phyloP scores from a whole-genome alignment of 768 basidiomycete species.

The Hygrophorus russula region DNA sequence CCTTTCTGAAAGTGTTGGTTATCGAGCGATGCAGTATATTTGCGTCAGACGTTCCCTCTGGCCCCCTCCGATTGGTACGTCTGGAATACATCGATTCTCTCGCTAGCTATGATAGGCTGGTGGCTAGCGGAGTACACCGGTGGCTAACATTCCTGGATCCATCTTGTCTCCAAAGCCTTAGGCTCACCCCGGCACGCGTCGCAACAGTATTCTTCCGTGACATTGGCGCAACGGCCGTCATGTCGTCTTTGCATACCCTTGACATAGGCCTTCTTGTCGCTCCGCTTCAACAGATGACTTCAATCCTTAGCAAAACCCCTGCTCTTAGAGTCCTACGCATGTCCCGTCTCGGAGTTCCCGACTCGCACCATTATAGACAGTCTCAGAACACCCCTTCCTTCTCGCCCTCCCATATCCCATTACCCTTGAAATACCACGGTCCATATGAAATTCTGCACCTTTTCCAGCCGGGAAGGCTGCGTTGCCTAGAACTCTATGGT shows the following conservation, averaged over 20 bases:
- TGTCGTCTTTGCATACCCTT: not conserved
- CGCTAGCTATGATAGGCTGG: not conserved
- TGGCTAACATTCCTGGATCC: not conserved
- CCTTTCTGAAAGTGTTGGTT: not conserved
- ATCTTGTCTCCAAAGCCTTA: not conserved
- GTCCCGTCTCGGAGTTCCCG: not conserved
- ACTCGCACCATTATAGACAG: not conserved
- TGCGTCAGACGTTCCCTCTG: not conserved
- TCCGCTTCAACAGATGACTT: not conserved
- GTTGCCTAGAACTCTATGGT: too few species aligned
- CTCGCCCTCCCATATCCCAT: not conserved
- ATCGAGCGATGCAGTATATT: not conserved
- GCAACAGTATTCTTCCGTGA: not conserved
- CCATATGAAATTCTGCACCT: not conserved
- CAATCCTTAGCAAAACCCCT: not conserved
- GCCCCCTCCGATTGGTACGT: not conserved
- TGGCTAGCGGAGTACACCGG: not conserved
- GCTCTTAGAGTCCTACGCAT: not conserved
- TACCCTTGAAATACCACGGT: not conserved
- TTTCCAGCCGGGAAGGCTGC: too few species aligned
- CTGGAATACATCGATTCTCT: not conserved
- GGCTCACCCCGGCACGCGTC: not conserved
- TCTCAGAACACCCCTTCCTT: not conserved
- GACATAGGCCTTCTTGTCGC: not conserved
- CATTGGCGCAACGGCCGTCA: not conserved